Percentiles rank a stretch among this genome's conserved stretches.
Evolutionary conservation across 2,329 filamentous ascomycete species (phyloP).

Genomic region (Cladosporium halotolerans): DNA sequence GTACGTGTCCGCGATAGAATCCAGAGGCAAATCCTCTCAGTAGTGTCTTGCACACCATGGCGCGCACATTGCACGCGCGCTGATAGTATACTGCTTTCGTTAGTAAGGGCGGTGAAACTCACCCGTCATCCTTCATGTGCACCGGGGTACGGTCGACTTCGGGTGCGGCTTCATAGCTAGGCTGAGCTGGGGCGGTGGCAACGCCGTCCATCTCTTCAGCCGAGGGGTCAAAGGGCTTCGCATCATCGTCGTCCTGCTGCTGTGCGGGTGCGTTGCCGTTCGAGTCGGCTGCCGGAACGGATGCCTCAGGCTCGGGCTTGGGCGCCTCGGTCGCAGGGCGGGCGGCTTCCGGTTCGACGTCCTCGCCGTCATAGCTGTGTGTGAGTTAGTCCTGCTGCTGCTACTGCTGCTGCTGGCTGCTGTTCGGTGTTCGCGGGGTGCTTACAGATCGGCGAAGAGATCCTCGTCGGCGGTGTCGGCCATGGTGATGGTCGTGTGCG

Average conservation of each 20-base stretch:
- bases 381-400: slow-evolving; percentile 10
- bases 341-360: slow-evolving; percentile 46
- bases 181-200: neutral
- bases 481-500: slow-evolving; percentile 47
- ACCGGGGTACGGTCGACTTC: slow-evolving; percentile 5
- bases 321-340: slow-evolving; percentile 7
- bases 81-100: neutral
- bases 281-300: slow-evolving; percentile 9
- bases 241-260: slow-evolving; percentile 34
- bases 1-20: too few relatives aligned
- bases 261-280: slow-evolving; percentile 1
- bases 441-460: slow-evolving; percentile 92
- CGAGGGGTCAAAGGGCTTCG: slow-evolving; percentile 44
- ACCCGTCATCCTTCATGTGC: slow-evolving; percentile 82
- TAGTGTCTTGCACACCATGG: too few relatives aligned
- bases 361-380: slow-evolving; percentile 47
- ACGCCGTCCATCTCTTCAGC: slow-evolving; percentile 10
- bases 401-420: neutral
- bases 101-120: slow-evolving; percentile 41
- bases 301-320: slow-evolving; percentile 10
- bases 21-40: too few relatives aligned
- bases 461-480: slow-evolving; percentile 85
- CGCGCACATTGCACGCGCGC: slow-evolving; percentile 8
- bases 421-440: neutral
- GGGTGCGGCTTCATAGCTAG: neutral